Evolutionary conservation across 2,329 filamentous ascomycete genomes (phyloP).

Genomic region (Xylariaceae sp.): DNA sequence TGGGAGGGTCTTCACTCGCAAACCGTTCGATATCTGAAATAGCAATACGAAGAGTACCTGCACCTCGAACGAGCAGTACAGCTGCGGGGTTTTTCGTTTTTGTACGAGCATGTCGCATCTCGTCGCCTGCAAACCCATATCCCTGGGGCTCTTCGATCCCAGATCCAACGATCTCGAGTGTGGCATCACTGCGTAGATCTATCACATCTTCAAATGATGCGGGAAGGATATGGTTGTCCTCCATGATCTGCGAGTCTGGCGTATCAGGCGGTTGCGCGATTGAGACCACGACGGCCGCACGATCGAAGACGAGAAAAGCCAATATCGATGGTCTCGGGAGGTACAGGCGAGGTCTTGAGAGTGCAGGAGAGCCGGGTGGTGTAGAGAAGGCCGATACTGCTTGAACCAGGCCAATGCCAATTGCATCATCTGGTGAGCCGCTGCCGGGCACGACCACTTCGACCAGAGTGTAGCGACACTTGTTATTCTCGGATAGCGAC

Average conservation of each 20-base stretch:
- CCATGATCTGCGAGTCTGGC: constrained; percentile 68
- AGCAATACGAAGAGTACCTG: constrained; percentile 52
- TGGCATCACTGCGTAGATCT: constrained; percentile 61
- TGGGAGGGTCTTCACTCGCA: constrained; percentile 47
- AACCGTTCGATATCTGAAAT: constrained; percentile 54
- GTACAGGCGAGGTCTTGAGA: constrained; percentile 56
- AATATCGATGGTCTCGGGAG: constrained; percentile 73
- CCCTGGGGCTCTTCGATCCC: constrained; percentile 53
- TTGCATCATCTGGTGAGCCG: constrained; percentile 21
- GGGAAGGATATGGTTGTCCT: constrained; percentile 55
- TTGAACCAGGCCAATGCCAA: constrained; percentile 58
- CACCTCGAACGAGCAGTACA: constrained; percentile 56
- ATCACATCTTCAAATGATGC: constrained; percentile 79
- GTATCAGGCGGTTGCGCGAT: constrained; percentile 60
- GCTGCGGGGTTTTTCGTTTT: constrained; percentile 55
- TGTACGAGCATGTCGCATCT: constrained; percentile 41
- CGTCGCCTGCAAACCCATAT: constrained; percentile 32
- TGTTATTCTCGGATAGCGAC: constrained; percentile 43
- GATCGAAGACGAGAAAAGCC: constrained; percentile 73
- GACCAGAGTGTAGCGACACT: constrained; percentile 63
- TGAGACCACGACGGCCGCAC: constrained; percentile 70
- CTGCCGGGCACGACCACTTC: constrained; percentile 56
- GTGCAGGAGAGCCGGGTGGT: constrained; percentile 35
- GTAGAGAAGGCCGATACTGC: constrained; percentile 58
- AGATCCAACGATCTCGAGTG: constrained; percentile 56